These are phyloP conservation scores for Omphalotus olearius DNA, from an alignment of 1,284 basidiomycete genomes.

Conservation along the genomic window DNA sequence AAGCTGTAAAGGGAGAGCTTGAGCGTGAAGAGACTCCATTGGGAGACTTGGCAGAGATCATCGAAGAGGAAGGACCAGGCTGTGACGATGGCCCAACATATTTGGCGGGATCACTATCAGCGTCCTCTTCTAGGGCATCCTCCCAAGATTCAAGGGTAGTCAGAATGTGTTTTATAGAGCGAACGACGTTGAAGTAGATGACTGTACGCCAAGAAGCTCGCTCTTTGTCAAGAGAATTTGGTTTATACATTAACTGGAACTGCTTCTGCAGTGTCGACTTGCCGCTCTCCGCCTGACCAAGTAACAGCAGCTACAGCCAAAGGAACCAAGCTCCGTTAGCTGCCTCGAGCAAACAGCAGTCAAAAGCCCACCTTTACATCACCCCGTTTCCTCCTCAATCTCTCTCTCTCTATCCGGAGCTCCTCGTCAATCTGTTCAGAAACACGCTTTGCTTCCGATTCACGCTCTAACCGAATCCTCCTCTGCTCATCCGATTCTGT, in stretches of 20 bases:
- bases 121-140: slow-evolving; percentile 51
- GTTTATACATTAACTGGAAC: slow-evolving; percentile 83
- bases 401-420: slow-evolving; percentile 62
- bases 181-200: slow-evolving; percentile 78
- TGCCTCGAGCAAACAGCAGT: neutral
- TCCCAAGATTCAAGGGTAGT: slow-evolving; percentile 64
- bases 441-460: slow-evolving; percentile 68
- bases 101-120: slow-evolving; percentile 20
- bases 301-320: slow-evolving; percentile 55
- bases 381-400: slow-evolving; percentile 54
- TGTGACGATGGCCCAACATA: slow-evolving; percentile 1
- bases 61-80: slow-evolving; percentile 6
- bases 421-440: slow-evolving; percentile 81
- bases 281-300: slow-evolving; percentile 80
- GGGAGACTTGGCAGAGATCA: slow-evolving; percentile 1
- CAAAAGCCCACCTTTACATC: slow-evolving; percentile 62
- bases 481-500: slow-evolving; percentile 66
- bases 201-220: slow-evolving; percentile 80
- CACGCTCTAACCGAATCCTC: slow-evolving; percentile 49
- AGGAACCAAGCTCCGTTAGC: slow-evolving; percentile 24
- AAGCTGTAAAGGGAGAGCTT: slow-evolving; percentile 9
- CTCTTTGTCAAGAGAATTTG: slow-evolving; percentile 69
- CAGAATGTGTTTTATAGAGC: slow-evolving; percentile 72
- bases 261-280: slow-evolving; percentile 82
- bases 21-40: slow-evolving; percentile 9